Base-by-base conservation (phyloP, 345 rosid genomes). In the Eutrema japonicum region DNA sequence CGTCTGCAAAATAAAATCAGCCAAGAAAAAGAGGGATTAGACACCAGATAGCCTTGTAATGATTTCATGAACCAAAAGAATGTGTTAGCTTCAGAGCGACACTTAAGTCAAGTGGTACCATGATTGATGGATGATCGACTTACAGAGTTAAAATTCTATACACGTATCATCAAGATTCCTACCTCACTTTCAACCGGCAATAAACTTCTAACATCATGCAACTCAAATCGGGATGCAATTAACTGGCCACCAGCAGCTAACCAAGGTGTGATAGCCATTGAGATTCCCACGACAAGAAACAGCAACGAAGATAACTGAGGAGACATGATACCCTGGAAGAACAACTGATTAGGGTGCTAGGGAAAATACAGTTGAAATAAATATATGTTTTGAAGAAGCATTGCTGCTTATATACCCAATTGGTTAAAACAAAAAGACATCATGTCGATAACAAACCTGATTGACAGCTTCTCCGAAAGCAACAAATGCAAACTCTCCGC, bases 141-240 rank as follows among this genome's bases (percentile, higher is more conserved):
- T 18, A 37, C 45, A 49, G 18, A 47, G 49, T 38, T 47, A 14
- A 29, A 1, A 48, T 12, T 49, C 38, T 64, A 35, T 37, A 45
- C 13, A 68, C 3, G 13, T 18, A 66, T 13, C 57, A 47, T 63
- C 43, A 62, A 8, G 64, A 61, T 71, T 71, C 70, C 83, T 76
- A 91, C 98, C 98, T 94, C 98, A 79, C 93, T 94, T 81, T 94
- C 98, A 79, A 76, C 98, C 2, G 98, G 98, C 75, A 91, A 76
- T 64, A 94, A 82, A 81, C 98, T n/a, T n/a, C n/a, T n/a, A n/a
- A n/a, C n/a, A n/a, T n/a, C n/a, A n/a, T n/a, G n/a, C n/a, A n/a
- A n/a, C n/a, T n/a, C n/a, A n/a, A n/a, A n/a, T n/a, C n/a, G n/a
- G n/a, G n/a, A n/a, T n/a, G n/a, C n/a, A n/a, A n/a, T n/a, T n/a